Percentiles rank a stretch among this genome's conserved stretches.
These are phyloP conservation scores for Hypoxylon rubiginosum DNA, from an alignment of 2,329 filamentous ascomycete species.

Conservation along the genomic window DNA sequence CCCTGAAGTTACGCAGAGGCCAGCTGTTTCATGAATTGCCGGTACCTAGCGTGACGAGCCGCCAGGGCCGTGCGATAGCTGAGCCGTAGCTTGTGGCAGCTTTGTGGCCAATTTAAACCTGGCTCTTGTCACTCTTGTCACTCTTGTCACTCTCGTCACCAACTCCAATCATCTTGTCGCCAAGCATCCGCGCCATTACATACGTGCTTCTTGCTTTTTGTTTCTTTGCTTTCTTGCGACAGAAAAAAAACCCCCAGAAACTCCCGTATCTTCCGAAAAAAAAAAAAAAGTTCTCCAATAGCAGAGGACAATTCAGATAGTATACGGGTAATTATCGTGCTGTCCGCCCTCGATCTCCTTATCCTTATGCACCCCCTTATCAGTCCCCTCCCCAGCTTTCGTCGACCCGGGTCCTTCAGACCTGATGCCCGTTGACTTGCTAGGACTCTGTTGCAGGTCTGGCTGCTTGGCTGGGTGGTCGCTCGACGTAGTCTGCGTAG, in stretches of 20 bases:
- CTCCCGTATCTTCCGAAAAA: slow-evolving; percentile 16
- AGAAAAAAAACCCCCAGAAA: neutral
- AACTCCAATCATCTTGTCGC: slow-evolving; percentile 24
- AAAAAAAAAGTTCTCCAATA: neutral
- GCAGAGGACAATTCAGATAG: neutral
- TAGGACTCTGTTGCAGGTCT: slow-evolving; percentile 47
- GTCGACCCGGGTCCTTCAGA: slow-evolving; percentile 52
- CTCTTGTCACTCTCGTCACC: too few species aligned
- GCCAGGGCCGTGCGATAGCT: neutral
- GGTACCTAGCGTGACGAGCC: slow-evolving; percentile 3
- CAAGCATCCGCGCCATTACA: slow-evolving; percentile 32
- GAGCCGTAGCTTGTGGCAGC: too few species aligned
- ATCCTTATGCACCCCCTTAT: slow-evolving; percentile 27
- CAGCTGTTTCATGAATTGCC: slow-evolving; percentile 39
- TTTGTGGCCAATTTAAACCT: neutral
- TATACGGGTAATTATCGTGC: neutral
- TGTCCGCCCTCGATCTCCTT: slow-evolving; percentile 20
- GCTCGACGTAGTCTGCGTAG: slow-evolving; percentile 35
- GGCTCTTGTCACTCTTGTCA: too few species aligned
- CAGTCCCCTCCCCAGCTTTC: slow-evolving; percentile 39
- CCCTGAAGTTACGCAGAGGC: slow-evolving; percentile 24
- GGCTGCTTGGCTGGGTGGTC: slow-evolving; percentile 52
- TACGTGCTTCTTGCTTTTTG: slow-evolving; percentile 4
- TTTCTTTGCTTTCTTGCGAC: neutral
- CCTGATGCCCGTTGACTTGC: slow-evolving; percentile 44